These are phyloP conservation scores for Trametes elegans DNA, from an alignment of 768 basidiomycete species.

Conservation along the genomic window DNA sequence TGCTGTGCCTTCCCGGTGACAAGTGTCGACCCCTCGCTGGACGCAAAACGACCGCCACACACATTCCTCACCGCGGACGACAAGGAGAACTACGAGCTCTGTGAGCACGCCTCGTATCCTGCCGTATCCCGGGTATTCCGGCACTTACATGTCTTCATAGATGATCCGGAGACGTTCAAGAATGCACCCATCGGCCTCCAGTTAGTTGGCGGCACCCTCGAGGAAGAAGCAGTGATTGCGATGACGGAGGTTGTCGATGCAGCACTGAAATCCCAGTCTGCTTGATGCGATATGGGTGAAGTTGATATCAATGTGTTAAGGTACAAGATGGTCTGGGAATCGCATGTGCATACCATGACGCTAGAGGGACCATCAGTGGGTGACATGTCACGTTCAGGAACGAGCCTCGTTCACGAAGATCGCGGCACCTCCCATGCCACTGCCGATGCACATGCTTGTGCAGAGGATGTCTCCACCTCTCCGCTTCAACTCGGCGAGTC, in stretches of 20 bases:
- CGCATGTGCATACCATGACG: too few relatives aligned
- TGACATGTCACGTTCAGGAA: background rate
- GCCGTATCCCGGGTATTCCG: background rate
- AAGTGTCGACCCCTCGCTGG: slow-evolving; percentile 51
- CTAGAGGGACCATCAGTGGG: too few relatives aligned
- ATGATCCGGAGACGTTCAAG: slow-evolving; percentile 52
- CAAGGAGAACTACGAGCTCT: slow-evolving; percentile 47
- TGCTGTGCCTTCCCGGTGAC: slow-evolving; percentile 64
- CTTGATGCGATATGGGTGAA: background rate
- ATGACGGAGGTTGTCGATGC: slow-evolving; percentile 66
- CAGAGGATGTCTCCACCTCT: slow-evolving; percentile 68
- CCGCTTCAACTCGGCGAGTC: slow-evolving; percentile 77
- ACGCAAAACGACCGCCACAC: slow-evolving; percentile 43
- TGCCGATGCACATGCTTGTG: slow-evolving; percentile 81
- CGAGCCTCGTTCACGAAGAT: slow-evolving; percentile 70
- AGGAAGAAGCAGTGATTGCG: slow-evolving; percentile 72
- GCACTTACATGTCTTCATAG: slow-evolving; percentile 24
- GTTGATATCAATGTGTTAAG: background rate
- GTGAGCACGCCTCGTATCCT: slow-evolving; percentile 36
- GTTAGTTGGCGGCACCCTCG: slow-evolving; percentile 63
- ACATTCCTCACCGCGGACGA: slow-evolving; percentile 51
- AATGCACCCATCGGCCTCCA: slow-evolving; percentile 66
- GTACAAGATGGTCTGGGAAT: too few relatives aligned
- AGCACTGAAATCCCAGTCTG: slow-evolving; percentile 39
- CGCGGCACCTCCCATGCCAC: slow-evolving; percentile 86